Conservation (phyloP, 768 basidiomycete genomes). For the Trichaptum fuscoviolaceum region DNA sequence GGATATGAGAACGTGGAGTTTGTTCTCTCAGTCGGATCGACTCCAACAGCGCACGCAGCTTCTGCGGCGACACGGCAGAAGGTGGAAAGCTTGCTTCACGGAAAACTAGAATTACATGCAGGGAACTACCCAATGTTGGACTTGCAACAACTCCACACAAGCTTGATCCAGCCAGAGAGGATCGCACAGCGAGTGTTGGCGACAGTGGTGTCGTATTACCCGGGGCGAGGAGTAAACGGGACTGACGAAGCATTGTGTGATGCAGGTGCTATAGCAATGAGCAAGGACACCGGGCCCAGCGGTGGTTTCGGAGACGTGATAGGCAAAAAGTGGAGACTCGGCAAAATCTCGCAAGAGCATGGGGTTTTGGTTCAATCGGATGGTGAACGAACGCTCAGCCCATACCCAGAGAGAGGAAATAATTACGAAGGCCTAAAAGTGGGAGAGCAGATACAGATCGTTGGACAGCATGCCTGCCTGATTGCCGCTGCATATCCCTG, state of each 20-base stretch:
- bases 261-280: constrained; percentile 81
- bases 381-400: constrained; percentile 11
- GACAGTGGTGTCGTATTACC: constrained; percentile 77
- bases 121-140: constrained; percentile 83
- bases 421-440: constrained; percentile 35
- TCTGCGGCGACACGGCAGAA: constrained; percentile 42
- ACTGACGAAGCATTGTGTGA: constrained; percentile 76
- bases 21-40: constrained; percentile 79
- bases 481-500: constrained; percentile 75
- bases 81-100: constrained; percentile 46
- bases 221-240: constrained; percentile 54
- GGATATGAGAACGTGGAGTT: constrained; percentile 42
- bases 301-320: constrained; percentile 69
- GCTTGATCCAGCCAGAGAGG: constrained; percentile 46
- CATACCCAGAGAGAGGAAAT: constrained; percentile 16
- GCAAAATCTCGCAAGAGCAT: constrained; percentile 74
- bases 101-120: constrained; percentile 71
- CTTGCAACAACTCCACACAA: constrained; percentile 77
- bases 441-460: constrained; percentile 62
- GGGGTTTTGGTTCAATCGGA: constrained; percentile 52
- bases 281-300: constrained; percentile 76
- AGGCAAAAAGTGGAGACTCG: constrained; percentile 57
- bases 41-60: constrained; percentile 80
- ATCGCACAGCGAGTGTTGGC: constrained; percentile 68
- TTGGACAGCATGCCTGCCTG: constrained; percentile 85